phyloP scores from a whole-genome alignment of 2,329 filamentous ascomycete genomes.

The Iodosphaeria phyllophila region DNA sequence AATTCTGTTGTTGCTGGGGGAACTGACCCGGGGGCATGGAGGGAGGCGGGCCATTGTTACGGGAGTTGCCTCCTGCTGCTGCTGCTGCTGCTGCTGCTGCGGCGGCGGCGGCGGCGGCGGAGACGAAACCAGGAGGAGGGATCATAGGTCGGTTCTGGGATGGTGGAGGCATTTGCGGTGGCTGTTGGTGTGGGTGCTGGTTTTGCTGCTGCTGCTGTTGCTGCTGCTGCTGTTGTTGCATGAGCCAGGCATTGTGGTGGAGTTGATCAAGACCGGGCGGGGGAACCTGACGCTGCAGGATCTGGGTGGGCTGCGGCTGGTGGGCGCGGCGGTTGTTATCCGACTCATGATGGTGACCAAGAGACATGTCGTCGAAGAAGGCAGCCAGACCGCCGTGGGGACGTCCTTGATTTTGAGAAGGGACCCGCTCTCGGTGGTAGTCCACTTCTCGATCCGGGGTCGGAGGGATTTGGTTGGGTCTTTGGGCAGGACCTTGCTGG shows the following conservation, averaged over 20 bases:
- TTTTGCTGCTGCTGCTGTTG: too few relatives aligned
- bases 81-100: too few relatives aligned
- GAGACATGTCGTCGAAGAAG: conserved; percentile 32
- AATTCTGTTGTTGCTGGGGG: too few relatives aligned
- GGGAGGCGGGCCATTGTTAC: conserved; percentile 30
- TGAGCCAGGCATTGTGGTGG: too few relatives aligned
- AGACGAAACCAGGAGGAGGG: conserved; percentile 41
- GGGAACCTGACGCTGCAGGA: conserved; percentile 42
- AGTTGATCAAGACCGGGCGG: conserved; percentile 44
- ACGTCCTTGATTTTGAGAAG: conserved; percentile 15
- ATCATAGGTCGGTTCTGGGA: conserved; percentile 33
- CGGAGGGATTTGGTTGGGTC: conserved; percentile 25
- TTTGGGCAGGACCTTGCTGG: conserved; percentile 31
- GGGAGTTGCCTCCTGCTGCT: conserved; percentile 25
- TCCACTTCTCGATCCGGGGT: conserved; percentile 30
- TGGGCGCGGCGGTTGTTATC: neutral
- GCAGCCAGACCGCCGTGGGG: conserved; percentile 23
- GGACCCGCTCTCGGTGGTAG: conserved; percentile 20
- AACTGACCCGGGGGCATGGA: too few relatives aligned
- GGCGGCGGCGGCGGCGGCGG: too few relatives aligned
- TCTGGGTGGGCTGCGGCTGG: conserved; percentile 39
- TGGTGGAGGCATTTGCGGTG: conserved; percentile 25
- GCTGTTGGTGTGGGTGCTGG: conserved; percentile 26
- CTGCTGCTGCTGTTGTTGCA: too few relatives aligned
- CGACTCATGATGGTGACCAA: conserved; percentile 13